These are phyloP conservation scores for Fusarium coffeatum DNA, from an alignment of 2,329 filamentous ascomycete species.

Conservation along the genomic window DNA sequence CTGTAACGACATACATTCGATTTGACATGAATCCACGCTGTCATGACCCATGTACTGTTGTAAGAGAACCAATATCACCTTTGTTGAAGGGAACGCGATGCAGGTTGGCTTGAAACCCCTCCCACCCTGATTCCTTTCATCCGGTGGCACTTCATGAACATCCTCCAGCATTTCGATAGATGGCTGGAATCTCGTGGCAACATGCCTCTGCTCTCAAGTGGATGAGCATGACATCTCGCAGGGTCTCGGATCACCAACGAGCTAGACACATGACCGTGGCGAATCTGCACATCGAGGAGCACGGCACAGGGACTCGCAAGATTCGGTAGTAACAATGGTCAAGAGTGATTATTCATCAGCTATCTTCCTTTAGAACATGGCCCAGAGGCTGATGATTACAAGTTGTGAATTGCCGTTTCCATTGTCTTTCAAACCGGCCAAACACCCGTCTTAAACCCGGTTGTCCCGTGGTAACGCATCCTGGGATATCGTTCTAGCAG, in stretches of 20 bases:
- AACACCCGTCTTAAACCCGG: not conserved
- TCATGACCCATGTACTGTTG: not conserved
- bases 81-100: not conserved
- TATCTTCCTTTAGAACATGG: not conserved
- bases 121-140: not conserved
- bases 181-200: too few species aligned
- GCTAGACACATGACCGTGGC: not conserved
- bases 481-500: not conserved
- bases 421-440: not conserved
- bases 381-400: not conserved
- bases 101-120: not conserved
- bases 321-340: not conserved
- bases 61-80: not conserved
- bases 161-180: too few species aligned
- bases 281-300: not conserved
- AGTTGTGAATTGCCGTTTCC: not conserved
- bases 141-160: too few species aligned
- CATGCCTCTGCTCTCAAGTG: too few species aligned
- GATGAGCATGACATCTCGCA: not conserved
- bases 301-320: not conserved
- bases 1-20: not conserved
- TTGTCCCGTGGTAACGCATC: not conserved
- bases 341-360: not conserved
- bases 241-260: not conserved
- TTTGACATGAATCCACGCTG: not conserved